Base-by-base conservation (phyloP, 371 early-diverging fungal genomes). In the Mortierella sp. region DNA sequence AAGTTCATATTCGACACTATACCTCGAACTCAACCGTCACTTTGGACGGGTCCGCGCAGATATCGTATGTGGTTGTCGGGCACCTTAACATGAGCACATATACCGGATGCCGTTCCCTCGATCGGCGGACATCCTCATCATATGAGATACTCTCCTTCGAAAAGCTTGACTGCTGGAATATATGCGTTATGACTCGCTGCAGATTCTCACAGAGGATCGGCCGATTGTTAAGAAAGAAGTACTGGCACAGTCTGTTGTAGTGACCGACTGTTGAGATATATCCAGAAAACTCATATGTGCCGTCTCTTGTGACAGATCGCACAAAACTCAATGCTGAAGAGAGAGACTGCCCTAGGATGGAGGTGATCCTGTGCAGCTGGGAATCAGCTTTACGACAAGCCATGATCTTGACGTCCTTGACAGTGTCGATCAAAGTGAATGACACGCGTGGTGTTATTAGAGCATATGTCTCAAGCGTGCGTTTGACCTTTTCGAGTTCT, bases 151-250 rank as follows among this genome's bases (percentile, higher is more conserved):
- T 70, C 39, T 62, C 65, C 23, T 60, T 60, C 19, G 70, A 47
- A 56, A 85, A 83, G 14, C 54, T 61, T 28, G 84, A 83, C 5
- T 60, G 60, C 28, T 64, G 59, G 28, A 89, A 82, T 8, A 80
- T n/a, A 26, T 79, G 78, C 9, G 79, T 64, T 9, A 88, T 72
- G 0, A 61, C 43, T 21, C 75, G 78, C 59, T 88, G 84, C 0
- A 89, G 37, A 9, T 27, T 60, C 39, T 80, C 81, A 4, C 61
- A 64, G 0, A 72, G 61, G 24, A 89, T 67, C 28, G 80, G 66
- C 28, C 85, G 82, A n/a, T 82, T 75, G 63, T 90, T 89, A 12
- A 89, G 64, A 60, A 84, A 89, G 41, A 86, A 60, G 60, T 70
- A 82, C 60, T 86, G 86, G 42, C 78, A 80, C 1, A 66, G 44